Conservation (phyloP, 2,329 filamentous ascomycete genomes). For the Aureobasidium pullulans region DNA sequence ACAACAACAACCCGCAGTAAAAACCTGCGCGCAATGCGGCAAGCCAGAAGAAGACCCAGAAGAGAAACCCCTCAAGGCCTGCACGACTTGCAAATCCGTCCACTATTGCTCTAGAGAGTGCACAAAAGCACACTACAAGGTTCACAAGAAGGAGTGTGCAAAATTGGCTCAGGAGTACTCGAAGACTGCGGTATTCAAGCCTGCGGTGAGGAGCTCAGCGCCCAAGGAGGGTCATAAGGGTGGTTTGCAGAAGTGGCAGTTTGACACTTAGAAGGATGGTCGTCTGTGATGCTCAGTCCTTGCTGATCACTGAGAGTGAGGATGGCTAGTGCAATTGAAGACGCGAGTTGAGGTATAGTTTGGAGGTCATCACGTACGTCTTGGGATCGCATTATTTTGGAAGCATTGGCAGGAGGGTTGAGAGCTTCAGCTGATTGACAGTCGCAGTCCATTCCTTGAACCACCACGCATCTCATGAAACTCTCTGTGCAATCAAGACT, state of each 20-base stretch:
- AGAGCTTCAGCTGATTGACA: not conserved
- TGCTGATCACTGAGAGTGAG: not conserved
- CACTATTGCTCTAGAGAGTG: slow-evolving; percentile 35
- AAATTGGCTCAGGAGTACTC: slow-evolving; percentile 32
- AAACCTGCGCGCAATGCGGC: slow-evolving; percentile 7
- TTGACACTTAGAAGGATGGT: slow-evolving; percentile 21
- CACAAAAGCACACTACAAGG: slow-evolving; percentile 32
- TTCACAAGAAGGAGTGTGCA: slow-evolving; percentile 35
- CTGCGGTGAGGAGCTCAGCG: slow-evolving; percentile 28
- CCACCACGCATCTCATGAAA: not conserved
- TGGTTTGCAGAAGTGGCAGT: slow-evolving; percentile 36
- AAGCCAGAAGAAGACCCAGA: slow-evolving; percentile 9
- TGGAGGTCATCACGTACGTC: not conserved
- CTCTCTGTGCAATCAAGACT: too few species aligned
- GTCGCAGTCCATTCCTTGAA: too few species aligned
- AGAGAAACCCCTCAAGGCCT: slow-evolving; percentile 26
- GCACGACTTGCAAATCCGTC: slow-evolving; percentile 33
- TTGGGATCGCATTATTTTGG: not conserved
- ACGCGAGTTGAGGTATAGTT: too few species aligned
- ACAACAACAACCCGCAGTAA: not conserved
- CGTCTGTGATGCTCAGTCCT: not conserved
- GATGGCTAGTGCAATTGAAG: too few species aligned
- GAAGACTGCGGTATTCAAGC: slow-evolving; percentile 32
- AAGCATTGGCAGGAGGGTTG: not conserved
- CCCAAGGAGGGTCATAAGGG: slow-evolving; percentile 27